Evolutionary conservation across 2,329 filamentous ascomycete genomes (phyloP), one percentile per base, ranked within the genome.

Genomic region (Cladosporium sp.): DNA sequence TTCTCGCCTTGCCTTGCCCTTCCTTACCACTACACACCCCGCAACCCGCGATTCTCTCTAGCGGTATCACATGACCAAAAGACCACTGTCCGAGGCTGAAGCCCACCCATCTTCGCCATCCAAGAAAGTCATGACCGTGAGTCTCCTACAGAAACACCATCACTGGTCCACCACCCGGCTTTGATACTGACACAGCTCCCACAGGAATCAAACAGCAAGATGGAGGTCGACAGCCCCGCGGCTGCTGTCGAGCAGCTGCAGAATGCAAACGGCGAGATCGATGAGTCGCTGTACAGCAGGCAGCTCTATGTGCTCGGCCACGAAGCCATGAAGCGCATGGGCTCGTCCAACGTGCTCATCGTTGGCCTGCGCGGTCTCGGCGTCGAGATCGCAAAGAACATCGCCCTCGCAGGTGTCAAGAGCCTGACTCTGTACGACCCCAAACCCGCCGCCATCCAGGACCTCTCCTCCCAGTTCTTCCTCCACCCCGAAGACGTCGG

Each of bases 341-440:
- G 93, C 75, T 91, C 93, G 68, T 98, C 95, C 64, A 96, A 98
- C 76, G 87, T 99, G 67, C 90, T 99, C 62, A 85, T 99, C 65
- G 91, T 94, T 68, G 95, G 95, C 69, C 83, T 98, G 71, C 94
- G 95, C 79, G 95, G 95, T 60, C 86, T 99, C 48, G 95, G 95
- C 82, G 94, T 97, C 64, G 95, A 99, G 81, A 95, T 99, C 73
- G 94, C 95, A 75, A 99, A 99, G 86, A 99, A 99, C 76, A 92
- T 99, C 75, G 95, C 95, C 67, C 89, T 99, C 72, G 95, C 95
- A 73, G 95, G 95, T 78, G 95, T 99, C 81, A 99, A 99, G 85
- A 97, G 93, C 76, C 83, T 99, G 71, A 95, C 94, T 1, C 86
- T 99, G 64, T 92, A 93, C 83, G 95, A 99, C 77, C 94, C 95